Base-by-base conservation (phyloP, 78 protist species). In the Cavenderia fasciculata region DNA sequence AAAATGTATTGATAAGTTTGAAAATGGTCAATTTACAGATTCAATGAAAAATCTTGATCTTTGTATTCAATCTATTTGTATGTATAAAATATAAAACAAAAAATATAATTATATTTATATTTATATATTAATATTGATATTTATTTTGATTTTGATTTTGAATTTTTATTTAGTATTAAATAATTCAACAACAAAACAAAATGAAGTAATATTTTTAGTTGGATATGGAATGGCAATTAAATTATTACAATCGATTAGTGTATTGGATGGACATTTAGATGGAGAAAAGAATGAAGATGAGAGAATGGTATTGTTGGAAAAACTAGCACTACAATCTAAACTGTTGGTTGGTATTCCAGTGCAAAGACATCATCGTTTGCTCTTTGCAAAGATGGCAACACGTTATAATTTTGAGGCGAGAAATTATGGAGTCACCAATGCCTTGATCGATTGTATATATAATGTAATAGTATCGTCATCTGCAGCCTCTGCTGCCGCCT, bases 301-400 rank as follows among this genome's bases (percentile, higher is more conserved):
- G 16, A 6, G 34, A 38, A 4, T 34, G 40, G 34, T 59, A 10
- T 29, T 21, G 7, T 29, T 38, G 40, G 88, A 79, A 63, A 74
- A 29, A 33, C 12, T 49, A 18, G 52, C 79, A 5, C 25, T 86
- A 31, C 68, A 74, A 4, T 68, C 86, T 5, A 52, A 70, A 19
- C 68, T 72, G 12, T 29, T 86, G 34, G 93, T 76, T 29, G 93
- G 74, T 34, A 65, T 86, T 18, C 93, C 93, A 25, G 46, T 74
- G 77, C 93, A 86, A 68, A 23, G 7, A 1, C 44, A 62, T 36
- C 93, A 86, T 76, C 40, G 79, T 51, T 12, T 73, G 4, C 70
- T 86, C 23, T 86, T 85, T 57, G 76, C 93, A 2, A 66, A 59
- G 34, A 86, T 86, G 93, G 93, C 93, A 7, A 63, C 74, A 23